Evolutionary conservation across 208 protist species (phyloP).

Genomic region (Trypanosoma avium): DNA sequence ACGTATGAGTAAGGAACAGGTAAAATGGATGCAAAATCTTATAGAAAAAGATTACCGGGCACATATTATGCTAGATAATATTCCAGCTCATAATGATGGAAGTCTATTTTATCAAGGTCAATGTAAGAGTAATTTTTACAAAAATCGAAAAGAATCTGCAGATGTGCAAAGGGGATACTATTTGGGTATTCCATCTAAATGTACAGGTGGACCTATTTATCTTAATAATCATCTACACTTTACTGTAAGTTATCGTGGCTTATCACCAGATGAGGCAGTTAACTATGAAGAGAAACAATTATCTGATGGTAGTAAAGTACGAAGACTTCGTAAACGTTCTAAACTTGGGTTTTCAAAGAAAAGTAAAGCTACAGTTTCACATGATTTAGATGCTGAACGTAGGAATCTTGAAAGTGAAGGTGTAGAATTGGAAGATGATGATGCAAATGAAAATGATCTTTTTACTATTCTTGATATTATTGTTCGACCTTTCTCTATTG

Average conservation of each 20-base stretch:
- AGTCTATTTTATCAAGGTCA: background rate
- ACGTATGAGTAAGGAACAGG: conserved; percentile 8
- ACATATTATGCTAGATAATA: conserved; percentile 32
- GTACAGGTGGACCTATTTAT: conserved; percentile 17
- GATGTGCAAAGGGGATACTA: conserved; percentile 1
- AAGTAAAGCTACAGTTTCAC: background rate
- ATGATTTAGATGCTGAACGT: background rate
- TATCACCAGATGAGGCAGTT: background rate
- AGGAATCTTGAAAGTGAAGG: background rate
- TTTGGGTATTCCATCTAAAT: conserved; percentile 14
- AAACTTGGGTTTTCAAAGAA: background rate
- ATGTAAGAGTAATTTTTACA: background rate
- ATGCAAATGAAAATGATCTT: background rate
- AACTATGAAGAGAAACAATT: background rate
- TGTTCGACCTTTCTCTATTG: conserved; percentile 25
- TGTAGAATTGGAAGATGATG: background rate
- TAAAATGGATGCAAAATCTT: conserved; percentile 17
- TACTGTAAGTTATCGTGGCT: conserved; percentile 27
- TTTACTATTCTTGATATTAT: conserved; percentile 29
- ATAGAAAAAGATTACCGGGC: conserved; percentile 37
- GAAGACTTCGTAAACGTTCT: background rate
- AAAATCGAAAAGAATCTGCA: background rate
- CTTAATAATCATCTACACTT: conserved; percentile 45
- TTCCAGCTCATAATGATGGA: conserved; percentile 25
- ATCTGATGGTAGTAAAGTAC: background rate